Evolutionary conservation across 768 basidiomycete species (phyloP), one percentile per base, ranked within the genome.

Genomic region (Tylopilus felleus): DNA sequence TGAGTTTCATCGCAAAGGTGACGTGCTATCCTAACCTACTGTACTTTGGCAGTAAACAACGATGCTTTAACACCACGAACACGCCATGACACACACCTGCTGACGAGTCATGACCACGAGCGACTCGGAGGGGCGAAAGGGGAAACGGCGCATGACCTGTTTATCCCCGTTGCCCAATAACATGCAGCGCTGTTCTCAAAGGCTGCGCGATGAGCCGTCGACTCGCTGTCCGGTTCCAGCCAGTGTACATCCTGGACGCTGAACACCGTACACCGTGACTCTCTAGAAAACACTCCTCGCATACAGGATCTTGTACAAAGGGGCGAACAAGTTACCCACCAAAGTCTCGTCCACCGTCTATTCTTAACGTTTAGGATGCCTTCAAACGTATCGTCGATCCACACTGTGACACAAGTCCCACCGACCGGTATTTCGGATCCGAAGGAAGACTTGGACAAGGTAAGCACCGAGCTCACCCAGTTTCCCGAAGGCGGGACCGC

Each of bases 401-500:
- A 44, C 22, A 43, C 54, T 3, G 4, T 13, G 9, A 22, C 14
- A 35, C 48, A 44, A 38, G 23, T 38, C 23, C 38, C 47, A 31
- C 14, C 45, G 0, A 10, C 10, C 6, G 12, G 17, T 23, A 13
- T 22, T 46, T 43, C 47, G 10, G 33, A 55, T 8, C 10, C n/a
- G 1, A 58, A 59, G 33, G 50, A 57, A 5, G 47, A 40, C 31
- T 16, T 8, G 17, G 35, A 39, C 13, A 50, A 41, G 36, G 16
- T 10, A 10, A 44, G 2, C 14, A 10, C 19, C 2, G 44, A 46
- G 3, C 14, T n/a, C 19, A 23, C 29, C 14, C 57, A 60, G 12
- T 69, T 69, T 27, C 68, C 68, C 0, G 68, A 69, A 54, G 68
- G 69, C 14, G 68, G 68, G 7, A 29, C 49, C 1, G 61, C 56